Percentiles rank a stretch among this genome's conserved stretches.
Conservation (phyloP, 371 early-diverging fungal genomes). For the Nematocida sp. region DNA sequence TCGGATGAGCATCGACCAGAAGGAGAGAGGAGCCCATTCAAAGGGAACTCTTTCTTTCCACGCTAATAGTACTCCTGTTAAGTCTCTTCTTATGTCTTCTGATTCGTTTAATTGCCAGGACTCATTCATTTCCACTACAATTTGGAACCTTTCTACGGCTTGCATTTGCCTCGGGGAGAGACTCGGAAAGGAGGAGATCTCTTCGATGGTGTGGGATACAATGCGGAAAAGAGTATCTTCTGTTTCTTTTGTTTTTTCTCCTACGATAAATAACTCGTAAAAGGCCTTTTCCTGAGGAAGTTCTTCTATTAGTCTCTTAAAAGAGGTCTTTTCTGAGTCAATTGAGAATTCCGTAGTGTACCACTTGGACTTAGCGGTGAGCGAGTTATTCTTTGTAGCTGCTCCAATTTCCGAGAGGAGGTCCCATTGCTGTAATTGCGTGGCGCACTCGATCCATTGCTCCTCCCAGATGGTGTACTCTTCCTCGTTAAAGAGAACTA, state of each 20-base stretch:
- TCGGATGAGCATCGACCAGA: slow-evolving; percentile 90
- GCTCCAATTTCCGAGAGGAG: slow-evolving; percentile 81
- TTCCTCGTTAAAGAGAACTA: slow-evolving; percentile 80
- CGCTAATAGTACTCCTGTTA: slow-evolving; percentile 78
- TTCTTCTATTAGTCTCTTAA: slow-evolving; percentile 41
- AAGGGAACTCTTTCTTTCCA: slow-evolving; percentile 95
- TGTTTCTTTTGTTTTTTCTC: slow-evolving; percentile 34
- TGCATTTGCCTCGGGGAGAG: slow-evolving; percentile 17
- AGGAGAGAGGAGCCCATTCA: slow-evolving; percentile 84
- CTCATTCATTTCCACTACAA: slow-evolving; percentile 63
- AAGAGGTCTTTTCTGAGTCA: slow-evolving; percentile 38
- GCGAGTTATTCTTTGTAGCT: slow-evolving; percentile 71
- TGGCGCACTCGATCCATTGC: slow-evolving; percentile 82
- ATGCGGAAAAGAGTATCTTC: slow-evolving; percentile 47
- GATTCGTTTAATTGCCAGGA: slow-evolving; percentile 50
- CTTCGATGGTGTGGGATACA: slow-evolving; percentile 40
- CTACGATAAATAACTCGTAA: slow-evolving; percentile 47
- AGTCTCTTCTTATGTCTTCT: slow-evolving; percentile 64
- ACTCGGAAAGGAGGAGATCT: slow-evolving; percentile 41
- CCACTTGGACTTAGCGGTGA: slow-evolving; percentile 54
- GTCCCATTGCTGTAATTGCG: slow-evolving; percentile 95
- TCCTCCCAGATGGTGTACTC: slow-evolving; percentile 94
- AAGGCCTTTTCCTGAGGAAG: slow-evolving; percentile 32
- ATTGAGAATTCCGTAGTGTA: slow-evolving; percentile 49
- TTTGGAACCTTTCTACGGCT: slow-evolving; percentile 51